Evolutionary conservation across 2,329 filamentous ascomycete genomes (phyloP), one percentile per base, ranked within the genome.

Genomic region (Exophiala aquamarina): DNA sequence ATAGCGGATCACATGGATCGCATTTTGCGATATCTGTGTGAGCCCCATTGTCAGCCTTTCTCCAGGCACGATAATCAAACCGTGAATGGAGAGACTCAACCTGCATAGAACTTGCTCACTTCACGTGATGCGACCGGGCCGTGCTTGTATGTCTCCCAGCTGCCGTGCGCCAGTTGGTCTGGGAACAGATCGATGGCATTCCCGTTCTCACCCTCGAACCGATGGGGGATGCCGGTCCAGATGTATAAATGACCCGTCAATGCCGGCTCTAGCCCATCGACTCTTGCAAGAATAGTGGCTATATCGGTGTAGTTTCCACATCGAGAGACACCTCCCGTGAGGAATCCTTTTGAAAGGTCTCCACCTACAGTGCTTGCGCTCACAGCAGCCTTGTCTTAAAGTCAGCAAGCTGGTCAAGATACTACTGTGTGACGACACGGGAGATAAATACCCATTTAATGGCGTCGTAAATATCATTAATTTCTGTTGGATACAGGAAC

Each of bases 371-470:
- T 33, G 11, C 18, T 4, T 0, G 47, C 29, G 26, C 55, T 57
- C 31, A 53, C 41, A 2, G 33, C 41, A 42, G 59, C 33, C 43
- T 50, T 19, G 23, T 21, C 7, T 14, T 17, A 33, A 17, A 28
- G 29, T 31, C 5, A 15, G 8, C 8, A 11, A 35, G n/a, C n/a
- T n/a, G n/a, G n/a, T n/a, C n/a, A n/a, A n/a, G n/a, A n/a, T n/a
- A n/a, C n/a, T n/a, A n/a, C n/a, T n/a, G n/a, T n/a, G n/a, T n/a
- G n/a, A n/a, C n/a, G n/a, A n/a, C n/a, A n/a, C n/a, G n/a, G n/a
- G n/a, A n/a, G n/a, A n/a, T n/a, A n/a, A n/a, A n/a, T 34, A 46
- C 62, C 61, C 63, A 64, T 58, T 61, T 64, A 0, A 65, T 57
- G 3, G 57, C 49, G 26, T 61, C 59, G 60, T 61, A 64, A 9